Percentiles rank a stretch among this genome's conserved stretches.
These are phyloP conservation scores for Centaurea solstitialis DNA, from an alignment of 129 eudicot genomes.

Conservation along the genomic window DNA sequence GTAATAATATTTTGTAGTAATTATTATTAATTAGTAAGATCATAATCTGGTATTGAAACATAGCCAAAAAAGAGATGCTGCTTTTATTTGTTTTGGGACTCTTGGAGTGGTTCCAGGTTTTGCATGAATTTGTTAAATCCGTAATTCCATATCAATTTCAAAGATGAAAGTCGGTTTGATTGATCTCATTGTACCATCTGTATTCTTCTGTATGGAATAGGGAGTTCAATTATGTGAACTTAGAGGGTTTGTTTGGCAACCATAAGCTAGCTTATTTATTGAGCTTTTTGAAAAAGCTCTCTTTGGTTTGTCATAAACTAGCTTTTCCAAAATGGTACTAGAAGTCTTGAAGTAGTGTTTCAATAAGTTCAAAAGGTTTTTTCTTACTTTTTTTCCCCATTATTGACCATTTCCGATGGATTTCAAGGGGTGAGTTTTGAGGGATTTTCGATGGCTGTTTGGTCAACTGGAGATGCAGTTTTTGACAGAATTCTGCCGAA, in stretches of 20 bases:
- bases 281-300: too few species aligned
- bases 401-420: too few species aligned
- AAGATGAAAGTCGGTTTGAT: neutral
- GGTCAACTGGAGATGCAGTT: too few species aligned
- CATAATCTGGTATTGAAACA: neutral
- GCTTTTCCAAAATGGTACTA: too few species aligned
- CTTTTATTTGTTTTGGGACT: neutral
- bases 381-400: neutral
- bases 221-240: neutral
- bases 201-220: too few species aligned
- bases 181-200: neutral
- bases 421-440: too few species aligned
- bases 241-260: neutral
- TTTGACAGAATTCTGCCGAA: too few species aligned
- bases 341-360: too few species aligned
- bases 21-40: neutral
- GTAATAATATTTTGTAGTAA: neutral
- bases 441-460: too few species aligned
- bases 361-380: neutral
- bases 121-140: neutral
- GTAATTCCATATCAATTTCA: neutral
- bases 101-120: neutral
- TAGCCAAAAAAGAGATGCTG: neutral
- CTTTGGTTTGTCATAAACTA: neutral
- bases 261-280: neutral